Evolutionary conservation across 2,329 filamentous ascomycete species (phyloP), one percentile per base, ranked within the genome.

Genomic region (Aspergillus sojae): DNA sequence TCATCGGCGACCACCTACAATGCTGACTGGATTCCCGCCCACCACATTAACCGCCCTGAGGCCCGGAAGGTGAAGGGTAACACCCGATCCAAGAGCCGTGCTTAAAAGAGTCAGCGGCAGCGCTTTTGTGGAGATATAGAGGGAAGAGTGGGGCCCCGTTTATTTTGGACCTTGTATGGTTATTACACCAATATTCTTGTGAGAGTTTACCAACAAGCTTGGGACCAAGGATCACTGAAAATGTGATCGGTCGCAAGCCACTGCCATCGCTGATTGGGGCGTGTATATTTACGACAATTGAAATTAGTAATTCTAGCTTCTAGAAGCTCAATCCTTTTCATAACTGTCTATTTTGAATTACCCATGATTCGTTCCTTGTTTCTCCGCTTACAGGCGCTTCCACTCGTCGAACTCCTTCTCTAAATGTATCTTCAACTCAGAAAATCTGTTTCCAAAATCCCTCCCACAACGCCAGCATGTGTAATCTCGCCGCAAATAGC

Each of bases 21-120:
- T 74, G 90, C 94, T 83, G 92, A 90, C 83, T 97, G 94, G 94
- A 97, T 97, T 72, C 93, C 94, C 34, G 88, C 89, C 66, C 88
- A 91, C 78, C 94, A 98, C 81, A 88, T 97, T 79, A 92, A 94
- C 83, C 90, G 92, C 71, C 94, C 94, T 43, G 85, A 91, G 70
- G 91, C 87, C 54, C 84, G 83, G 71, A 84, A 87, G 70, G 84
- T 89, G 61, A 85, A 86, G 74, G 83, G 84, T 64, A 77, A 77
- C 62, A 68, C 78, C 56, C 74, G 74, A 55, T 74, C 76, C 60
- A 78, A 78, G 74, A 73, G 62, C 67, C 77, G 76, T 65, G 69
- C 71, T 43, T 78, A 75, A 68, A 68, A 48, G 16, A 50, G 16
- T 56, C n/a, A 23, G 14, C 28, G n/a, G 28, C 53, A 63, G 60